Conservation (phyloP, 2,329 filamentous ascomycete species). For the Coniochaeta sp. region DNA sequence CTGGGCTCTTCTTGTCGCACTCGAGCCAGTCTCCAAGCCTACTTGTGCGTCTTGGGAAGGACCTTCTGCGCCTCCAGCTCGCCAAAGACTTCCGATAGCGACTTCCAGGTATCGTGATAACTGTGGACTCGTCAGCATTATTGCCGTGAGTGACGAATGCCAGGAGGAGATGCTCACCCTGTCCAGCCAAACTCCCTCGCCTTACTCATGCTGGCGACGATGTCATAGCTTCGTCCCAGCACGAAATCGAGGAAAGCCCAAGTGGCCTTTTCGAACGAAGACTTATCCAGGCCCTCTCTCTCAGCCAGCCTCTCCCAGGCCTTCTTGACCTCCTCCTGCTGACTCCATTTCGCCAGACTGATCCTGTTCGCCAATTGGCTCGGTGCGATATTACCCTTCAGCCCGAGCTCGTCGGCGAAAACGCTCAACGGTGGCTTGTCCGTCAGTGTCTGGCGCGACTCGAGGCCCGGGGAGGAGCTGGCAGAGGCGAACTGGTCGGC, state of each 20-base stretch:
- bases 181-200: conserved; percentile 33
- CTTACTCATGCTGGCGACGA: conserved; percentile 34
- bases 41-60: conserved; percentile 12
- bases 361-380: conserved; percentile 28
- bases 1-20: too few relatives aligned
- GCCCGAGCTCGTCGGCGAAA: conserved; percentile 17
- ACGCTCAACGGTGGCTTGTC: conserved; percentile 21
- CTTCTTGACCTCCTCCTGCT: conserved; percentile 26
- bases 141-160: background rate
- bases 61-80: conserved; percentile 18
- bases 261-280: conserved; percentile 30
- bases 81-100: conserved; percentile 16
- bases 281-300: conserved; percentile 25
- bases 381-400: conserved; percentile 15
- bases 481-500: conserved; percentile 18
- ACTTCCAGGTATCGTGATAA: conserved; percentile 22
- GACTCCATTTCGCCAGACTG: conserved; percentile 31
- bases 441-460: conserved; percentile 11
- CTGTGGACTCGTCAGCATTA: conserved; percentile 4
- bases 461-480: conserved; percentile 4
- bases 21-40: background rate
- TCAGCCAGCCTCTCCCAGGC: conserved; percentile 31
- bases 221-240: conserved; percentile 31
- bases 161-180: conserved; percentile 18
- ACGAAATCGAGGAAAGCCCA: conserved; percentile 34